These are phyloP conservation scores for Cudoniella acicularis DNA, from an alignment of 495 filamentous ascomycete genomes.

Conservation along the genomic window DNA sequence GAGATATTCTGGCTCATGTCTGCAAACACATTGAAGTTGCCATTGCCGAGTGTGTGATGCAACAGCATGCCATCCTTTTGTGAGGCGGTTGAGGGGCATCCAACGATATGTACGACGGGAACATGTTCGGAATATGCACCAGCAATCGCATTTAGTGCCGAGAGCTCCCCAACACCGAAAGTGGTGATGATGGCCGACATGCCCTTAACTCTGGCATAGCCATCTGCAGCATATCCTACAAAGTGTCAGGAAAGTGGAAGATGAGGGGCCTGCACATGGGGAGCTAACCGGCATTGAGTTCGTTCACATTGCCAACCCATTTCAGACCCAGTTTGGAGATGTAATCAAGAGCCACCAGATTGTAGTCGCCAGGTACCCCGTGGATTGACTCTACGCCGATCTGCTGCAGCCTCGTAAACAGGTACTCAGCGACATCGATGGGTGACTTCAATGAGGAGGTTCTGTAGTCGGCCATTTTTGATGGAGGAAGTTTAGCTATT, in stretches of 20 bases:
- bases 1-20: slow-evolving; percentile 73
- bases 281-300: slow-evolving; percentile 67
- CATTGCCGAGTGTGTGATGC: slow-evolving; percentile 92
- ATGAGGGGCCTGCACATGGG: neutral
- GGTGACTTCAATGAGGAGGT: slow-evolving; percentile 35
- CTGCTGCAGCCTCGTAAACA: slow-evolving; percentile 66
- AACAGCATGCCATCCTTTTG: slow-evolving; percentile 65
- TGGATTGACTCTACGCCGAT: slow-evolving; percentile 65
- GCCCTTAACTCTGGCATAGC: slow-evolving; percentile 72
- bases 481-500: neutral
- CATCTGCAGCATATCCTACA: slow-evolving; percentile 72
- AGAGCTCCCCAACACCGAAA: slow-evolving; percentile 78
- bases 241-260: neutral
- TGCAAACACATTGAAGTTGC: slow-evolving; percentile 80
- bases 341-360: slow-evolving; percentile 65
- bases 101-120: slow-evolving; percentile 80
- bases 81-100: slow-evolving; percentile 57
- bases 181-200: slow-evolving; percentile 72
- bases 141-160: slow-evolving; percentile 68
- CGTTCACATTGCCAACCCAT: slow-evolving; percentile 80
- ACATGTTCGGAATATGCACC: slow-evolving; percentile 73
- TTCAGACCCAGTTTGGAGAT: slow-evolving; percentile 57
- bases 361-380: slow-evolving; percentile 77
- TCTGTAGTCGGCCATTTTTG: slow-evolving; percentile 19
- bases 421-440: slow-evolving; percentile 53